Conservation (phyloP, 1,284 basidiomycete genomes). For the Wolfiporia cocos region DNA sequence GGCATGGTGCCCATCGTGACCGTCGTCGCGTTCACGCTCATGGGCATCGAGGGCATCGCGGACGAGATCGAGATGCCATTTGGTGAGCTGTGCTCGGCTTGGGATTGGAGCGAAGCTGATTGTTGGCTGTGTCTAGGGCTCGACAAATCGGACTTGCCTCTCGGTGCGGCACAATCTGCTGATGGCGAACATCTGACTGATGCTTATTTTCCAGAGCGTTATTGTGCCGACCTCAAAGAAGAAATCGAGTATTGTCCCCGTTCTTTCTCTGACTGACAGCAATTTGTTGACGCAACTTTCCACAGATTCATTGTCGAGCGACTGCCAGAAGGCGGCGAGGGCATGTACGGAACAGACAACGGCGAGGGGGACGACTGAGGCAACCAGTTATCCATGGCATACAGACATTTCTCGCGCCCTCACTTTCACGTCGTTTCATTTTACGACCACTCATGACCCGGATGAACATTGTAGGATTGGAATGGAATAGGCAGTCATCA, state of each 20-base stretch:
- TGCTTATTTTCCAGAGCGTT: slow-evolving; percentile 51
- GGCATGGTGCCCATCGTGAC: slow-evolving; percentile 79
- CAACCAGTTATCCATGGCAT: too few species aligned
- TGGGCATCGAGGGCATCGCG: slow-evolving; percentile 92
- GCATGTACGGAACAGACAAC: slow-evolving; percentile 60
- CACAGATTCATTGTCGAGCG: slow-evolving; percentile 70
- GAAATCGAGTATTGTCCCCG: slow-evolving; percentile 56
- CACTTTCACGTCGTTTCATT: neutral
- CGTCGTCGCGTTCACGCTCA: slow-evolving; percentile 81
- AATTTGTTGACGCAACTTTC: slow-evolving; percentile 1
- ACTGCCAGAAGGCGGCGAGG: slow-evolving; percentile 72
- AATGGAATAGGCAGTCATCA: neutral
- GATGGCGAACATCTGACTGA: slow-evolving; percentile 9
- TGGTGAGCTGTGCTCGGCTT: slow-evolving; percentile 35
- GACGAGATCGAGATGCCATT: slow-evolving; percentile 91
- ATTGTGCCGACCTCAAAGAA: slow-evolving; percentile 80
- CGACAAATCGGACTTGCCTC: slow-evolving; percentile 60
- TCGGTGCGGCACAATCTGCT: slow-evolving; percentile 40
- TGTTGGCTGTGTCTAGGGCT: too few species aligned
- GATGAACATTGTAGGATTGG: slow-evolving; percentile 1
- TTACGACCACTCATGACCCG: neutral
- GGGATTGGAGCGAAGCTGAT: too few species aligned
- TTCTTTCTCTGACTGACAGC: neutral
- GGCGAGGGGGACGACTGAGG: slow-evolving; percentile 68
- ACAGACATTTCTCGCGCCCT: neutral